Evolutionary conservation across 768 basidiomycete species (phyloP).

Genomic region (Agaricus blazei): DNA sequence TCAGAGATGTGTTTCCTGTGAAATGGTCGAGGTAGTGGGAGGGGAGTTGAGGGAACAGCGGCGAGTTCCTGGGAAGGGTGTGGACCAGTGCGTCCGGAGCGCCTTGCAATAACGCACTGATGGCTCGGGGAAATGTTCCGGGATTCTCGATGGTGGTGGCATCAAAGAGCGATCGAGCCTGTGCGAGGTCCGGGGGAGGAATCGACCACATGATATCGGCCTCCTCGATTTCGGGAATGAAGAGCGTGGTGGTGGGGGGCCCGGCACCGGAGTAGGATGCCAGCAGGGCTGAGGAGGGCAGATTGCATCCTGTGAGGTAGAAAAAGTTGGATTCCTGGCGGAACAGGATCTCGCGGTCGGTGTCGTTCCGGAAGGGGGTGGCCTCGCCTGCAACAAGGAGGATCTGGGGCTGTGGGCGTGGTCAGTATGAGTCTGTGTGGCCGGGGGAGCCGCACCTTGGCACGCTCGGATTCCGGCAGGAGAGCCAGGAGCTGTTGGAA

Average conservation of each 20-base stretch:
- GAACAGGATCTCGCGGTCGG: conserved; percentile 76
- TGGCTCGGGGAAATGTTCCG: conserved; percentile 35
- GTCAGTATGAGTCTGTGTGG: background rate
- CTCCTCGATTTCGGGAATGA: conserved; percentile 71
- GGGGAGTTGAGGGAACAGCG: conserved; percentile 49
- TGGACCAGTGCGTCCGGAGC: conserved; percentile 60
- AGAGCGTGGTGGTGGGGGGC: conserved; percentile 55
- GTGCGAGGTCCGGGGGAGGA: conserved; percentile 64
- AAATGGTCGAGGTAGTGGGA: conserved; percentile 34
- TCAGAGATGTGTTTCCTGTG: conserved; percentile 26
- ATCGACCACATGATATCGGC: conserved; percentile 87
- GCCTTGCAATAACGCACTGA: conserved; percentile 42
- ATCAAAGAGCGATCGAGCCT: conserved; percentile 46
- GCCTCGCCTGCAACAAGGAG: conserved; percentile 62
- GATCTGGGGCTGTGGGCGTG: conserved; percentile 53
- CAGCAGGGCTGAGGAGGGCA: conserved; percentile 68
- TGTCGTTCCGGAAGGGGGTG: conserved; percentile 70
- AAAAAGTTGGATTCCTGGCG: conserved; percentile 79
- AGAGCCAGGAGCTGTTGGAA: conserved; percentile 11
- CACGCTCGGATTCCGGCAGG: conserved; percentile 10
- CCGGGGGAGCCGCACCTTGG: conserved; percentile 2
- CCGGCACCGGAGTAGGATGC: conserved; percentile 46
- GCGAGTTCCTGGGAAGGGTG: conserved; percentile 48
- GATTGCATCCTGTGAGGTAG: conserved; percentile 77
- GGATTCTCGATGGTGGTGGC: conserved; percentile 56